Evolutionary conservation across 495 filamentous ascomycete species (phyloP).

Genomic region (Penicillium canariense): DNA sequence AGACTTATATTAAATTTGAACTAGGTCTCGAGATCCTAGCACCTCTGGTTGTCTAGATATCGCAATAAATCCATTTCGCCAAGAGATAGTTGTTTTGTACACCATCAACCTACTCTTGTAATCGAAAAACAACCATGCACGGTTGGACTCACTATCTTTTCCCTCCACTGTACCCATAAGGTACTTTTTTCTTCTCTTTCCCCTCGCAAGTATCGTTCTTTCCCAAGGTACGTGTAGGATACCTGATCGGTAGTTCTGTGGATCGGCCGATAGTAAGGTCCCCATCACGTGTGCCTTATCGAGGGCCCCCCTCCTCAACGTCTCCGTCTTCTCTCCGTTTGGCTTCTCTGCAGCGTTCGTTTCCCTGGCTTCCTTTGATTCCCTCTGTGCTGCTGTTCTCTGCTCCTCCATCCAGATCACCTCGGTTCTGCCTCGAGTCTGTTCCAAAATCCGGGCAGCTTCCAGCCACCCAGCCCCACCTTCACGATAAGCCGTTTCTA

Average conservation of each 20-base stretch:
- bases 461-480: conserved; percentile 8
- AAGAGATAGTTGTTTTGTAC: too few species aligned
- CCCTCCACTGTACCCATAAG: not conserved
- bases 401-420: not conserved
- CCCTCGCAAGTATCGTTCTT: not conserved
- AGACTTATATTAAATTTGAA: too few species aligned
- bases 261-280: conserved; percentile 1
- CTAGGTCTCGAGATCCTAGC: too few species aligned
- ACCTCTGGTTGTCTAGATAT: too few species aligned
- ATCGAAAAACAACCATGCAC: conserved; percentile 14
- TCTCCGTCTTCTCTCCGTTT: not conserved
- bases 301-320: not conserved
- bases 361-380: not conserved
- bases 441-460: not conserved
- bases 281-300: conserved; percentile 12
- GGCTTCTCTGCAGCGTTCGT: conserved; percentile 1
- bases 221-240: too few species aligned
- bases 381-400: not conserved
- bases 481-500: conserved; percentile 3
- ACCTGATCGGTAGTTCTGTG: too few species aligned
- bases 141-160: not conserved
- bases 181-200: not conserved
- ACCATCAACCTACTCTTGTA: conserved; percentile 10
- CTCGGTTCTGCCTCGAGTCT: conserved; percentile 1
- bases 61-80: too few species aligned